Percentiles rank a stretch among this genome's conserved stretches.
phyloP scores from a whole-genome alignment of 768 basidiomycete genomes.

The button mushroom (Agaricus bisporus) region DNA sequence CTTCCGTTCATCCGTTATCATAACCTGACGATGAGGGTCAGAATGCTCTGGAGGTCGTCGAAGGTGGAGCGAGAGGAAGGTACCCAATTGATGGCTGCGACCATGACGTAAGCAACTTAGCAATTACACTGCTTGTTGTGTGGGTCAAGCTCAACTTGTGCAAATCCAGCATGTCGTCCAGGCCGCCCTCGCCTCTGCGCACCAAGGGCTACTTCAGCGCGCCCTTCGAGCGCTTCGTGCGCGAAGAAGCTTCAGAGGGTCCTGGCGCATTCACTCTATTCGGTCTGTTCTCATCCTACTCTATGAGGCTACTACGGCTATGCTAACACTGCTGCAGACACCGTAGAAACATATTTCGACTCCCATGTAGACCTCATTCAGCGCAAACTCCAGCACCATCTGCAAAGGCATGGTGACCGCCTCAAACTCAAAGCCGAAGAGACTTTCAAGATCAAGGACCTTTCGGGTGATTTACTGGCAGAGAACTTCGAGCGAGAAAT shows the following conservation, averaged over 20 bases:
- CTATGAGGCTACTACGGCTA: slow-evolving; percentile 12
- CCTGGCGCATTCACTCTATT: slow-evolving; percentile 80
- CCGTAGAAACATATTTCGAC: slow-evolving; percentile 93
- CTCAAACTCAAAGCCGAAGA: slow-evolving; percentile 81
- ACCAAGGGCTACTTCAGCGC: slow-evolving; percentile 53
- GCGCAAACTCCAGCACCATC: slow-evolving; percentile 77
- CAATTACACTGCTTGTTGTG: not conserved
- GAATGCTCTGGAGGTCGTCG: too few relatives aligned
- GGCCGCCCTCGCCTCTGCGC: slow-evolving; percentile 38
- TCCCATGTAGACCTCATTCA: slow-evolving; percentile 81
- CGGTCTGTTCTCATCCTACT: slow-evolving; percentile 39
- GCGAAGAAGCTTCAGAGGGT: slow-evolving; percentile 74
- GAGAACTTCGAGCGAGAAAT: slow-evolving; percentile 15
- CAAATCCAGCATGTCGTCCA: slow-evolving; percentile 27
- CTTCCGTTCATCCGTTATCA: too few relatives aligned
- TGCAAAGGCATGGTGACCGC: slow-evolving; percentile 82
- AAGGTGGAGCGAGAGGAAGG: too few relatives aligned
- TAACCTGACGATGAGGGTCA: too few relatives aligned
- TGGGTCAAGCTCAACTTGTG: not conserved
- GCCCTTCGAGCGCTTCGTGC: slow-evolving; percentile 67
- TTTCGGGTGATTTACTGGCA: slow-evolving; percentile 20
- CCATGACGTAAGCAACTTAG: slow-evolving; percentile 10
- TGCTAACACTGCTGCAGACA: slow-evolving; percentile 48
- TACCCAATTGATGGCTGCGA: too few relatives aligned
- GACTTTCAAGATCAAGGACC: slow-evolving; percentile 63